Conservation (phyloP, 495 filamentous ascomycete species). For the Amphirosellinia nigrospora region DNA sequence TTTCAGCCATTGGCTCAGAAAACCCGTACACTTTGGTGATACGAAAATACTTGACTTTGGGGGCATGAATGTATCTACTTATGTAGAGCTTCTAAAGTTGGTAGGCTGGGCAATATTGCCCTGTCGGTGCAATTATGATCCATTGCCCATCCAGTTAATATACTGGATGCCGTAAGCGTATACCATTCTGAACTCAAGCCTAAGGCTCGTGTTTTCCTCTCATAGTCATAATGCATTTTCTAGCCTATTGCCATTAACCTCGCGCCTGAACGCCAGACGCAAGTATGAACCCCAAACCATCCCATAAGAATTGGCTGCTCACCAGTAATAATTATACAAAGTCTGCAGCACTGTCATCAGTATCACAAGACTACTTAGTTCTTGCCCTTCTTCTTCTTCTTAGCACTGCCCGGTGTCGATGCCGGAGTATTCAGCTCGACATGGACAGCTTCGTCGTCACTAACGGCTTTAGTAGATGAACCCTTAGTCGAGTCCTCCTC, state of each 20-base stretch:
- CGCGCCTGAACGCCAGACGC: conserved; percentile 29
- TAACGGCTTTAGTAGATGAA: conserved; percentile 43
- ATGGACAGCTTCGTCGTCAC: conserved; percentile 85
- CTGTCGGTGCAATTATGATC: background rate
- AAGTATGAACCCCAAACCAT: conserved; percentile 2
- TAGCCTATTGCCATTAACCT: conserved; percentile 2
- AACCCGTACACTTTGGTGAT: background rate
- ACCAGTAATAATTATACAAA: conserved; percentile 23
- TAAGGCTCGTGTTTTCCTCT: background rate
- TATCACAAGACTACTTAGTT: conserved; percentile 55
- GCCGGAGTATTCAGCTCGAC: conserved; percentile 74
- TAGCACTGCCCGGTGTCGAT: conserved; percentile 49
- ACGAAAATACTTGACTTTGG: background rate
- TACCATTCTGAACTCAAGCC: background rate
- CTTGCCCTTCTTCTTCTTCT: conserved; percentile 81
- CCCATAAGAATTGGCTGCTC: conserved; percentile 9
- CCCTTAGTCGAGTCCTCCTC: conserved; percentile 57
- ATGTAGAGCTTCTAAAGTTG: background rate
- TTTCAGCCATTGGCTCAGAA: background rate
- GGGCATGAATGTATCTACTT: background rate
- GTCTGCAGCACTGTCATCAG: conserved; percentile 12
- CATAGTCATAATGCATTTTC: conserved; percentile 6
- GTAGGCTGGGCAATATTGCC: background rate
- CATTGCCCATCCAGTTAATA: background rate
- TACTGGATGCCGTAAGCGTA: background rate